These are phyloP conservation scores for Phytophthora kernoviae DNA, from an alignment of 352 stramenopile genomes.

Conservation along the genomic window DNA sequence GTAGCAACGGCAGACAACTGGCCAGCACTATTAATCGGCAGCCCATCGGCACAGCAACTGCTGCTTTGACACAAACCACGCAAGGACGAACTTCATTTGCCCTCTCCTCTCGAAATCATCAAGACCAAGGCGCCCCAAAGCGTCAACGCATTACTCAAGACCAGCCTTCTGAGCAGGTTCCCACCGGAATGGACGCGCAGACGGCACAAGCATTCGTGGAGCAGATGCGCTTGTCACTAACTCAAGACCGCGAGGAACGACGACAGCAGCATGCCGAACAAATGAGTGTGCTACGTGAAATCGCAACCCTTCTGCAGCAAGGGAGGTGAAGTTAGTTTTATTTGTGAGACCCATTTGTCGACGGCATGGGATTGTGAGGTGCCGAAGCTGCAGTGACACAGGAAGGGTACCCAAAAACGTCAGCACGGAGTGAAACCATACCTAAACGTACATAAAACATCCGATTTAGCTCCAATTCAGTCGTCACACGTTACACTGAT, in stretches of 20 bases:
- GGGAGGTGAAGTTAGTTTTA: slow-evolving; percentile 22
- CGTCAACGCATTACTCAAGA: slow-evolving; percentile 27
- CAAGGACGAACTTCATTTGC: slow-evolving; percentile 6
- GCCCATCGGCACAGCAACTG: slow-evolving; percentile 6
- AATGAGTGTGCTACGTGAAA: slow-evolving; percentile 53
- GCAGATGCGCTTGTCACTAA: slow-evolving; percentile 39
- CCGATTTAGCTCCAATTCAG: not conserved
- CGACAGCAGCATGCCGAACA: slow-evolving; percentile 61
- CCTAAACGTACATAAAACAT: slow-evolving; percentile 1
- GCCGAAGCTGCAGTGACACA: too few relatives aligned
- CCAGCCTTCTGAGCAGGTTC: slow-evolving; percentile 5
- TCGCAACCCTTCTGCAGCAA: slow-evolving; percentile 39
- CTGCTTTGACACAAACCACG: slow-evolving; percentile 2
- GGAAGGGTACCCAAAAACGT: slow-evolving; percentile 3
- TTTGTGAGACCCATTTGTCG: slow-evolving; percentile 11
- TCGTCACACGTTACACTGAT: not conserved
- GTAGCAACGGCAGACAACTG: slow-evolving; percentile 6
- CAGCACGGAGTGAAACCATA: not conserved
- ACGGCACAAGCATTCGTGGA: slow-evolving; percentile 27
- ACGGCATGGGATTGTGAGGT: too few relatives aligned
- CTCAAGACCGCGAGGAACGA: slow-evolving; percentile 50
- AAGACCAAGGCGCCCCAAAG: slow-evolving; percentile 21
- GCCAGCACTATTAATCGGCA: slow-evolving; percentile 3
- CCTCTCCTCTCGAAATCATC: slow-evolving; percentile 13
- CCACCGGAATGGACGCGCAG: slow-evolving; percentile 9